A percentile compares a stretch with the other conserved stretches of the same genome.
phyloP scores from a whole-genome alignment of 2,329 filamentous ascomycete genomes.

The Fonsecaea multimorphosa region DNA sequence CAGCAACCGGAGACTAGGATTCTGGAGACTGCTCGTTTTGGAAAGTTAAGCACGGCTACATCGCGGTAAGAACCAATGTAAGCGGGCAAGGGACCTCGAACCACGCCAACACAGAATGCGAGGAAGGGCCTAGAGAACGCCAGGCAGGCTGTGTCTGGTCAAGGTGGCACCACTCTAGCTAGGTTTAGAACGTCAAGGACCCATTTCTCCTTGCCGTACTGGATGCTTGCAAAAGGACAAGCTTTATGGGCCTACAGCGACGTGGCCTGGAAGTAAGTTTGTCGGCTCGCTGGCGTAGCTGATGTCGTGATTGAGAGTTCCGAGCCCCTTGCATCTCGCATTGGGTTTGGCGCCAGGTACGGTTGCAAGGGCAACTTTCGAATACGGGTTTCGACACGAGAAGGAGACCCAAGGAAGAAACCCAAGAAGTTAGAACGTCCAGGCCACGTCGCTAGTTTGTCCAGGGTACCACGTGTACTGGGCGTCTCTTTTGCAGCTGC shows the following conservation, averaged over 20 bases:
- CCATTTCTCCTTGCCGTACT: slow-evolving; percentile 8
- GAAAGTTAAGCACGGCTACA: slow-evolving; percentile 20
- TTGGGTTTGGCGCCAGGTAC: slow-evolving; percentile 32
- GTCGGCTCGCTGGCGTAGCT: slow-evolving; percentile 11
- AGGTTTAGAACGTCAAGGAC: slow-evolving; percentile 10
- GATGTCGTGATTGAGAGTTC: slow-evolving; percentile 7
- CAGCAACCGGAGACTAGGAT: slow-evolving; percentile 14
- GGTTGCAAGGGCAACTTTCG: slow-evolving; percentile 25
- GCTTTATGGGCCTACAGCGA: slow-evolving; percentile 6
- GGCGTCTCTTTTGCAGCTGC: background rate
- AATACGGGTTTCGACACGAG: slow-evolving; percentile 15
- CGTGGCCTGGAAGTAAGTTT: slow-evolving; percentile 6
- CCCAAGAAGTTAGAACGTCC: no score
- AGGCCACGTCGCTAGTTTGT: slow-evolving; percentile 1
- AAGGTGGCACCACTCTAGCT: slow-evolving; percentile 19
- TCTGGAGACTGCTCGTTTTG: slow-evolving; percentile 12
- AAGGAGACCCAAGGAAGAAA: slow-evolving; percentile 16
- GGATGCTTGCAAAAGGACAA: slow-evolving; percentile 21
- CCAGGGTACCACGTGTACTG: slow-evolving; percentile 17
- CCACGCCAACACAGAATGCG: slow-evolving; percentile 7
- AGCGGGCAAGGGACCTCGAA: slow-evolving; percentile 14
- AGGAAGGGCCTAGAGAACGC: slow-evolving; percentile 22
- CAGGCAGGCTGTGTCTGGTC: slow-evolving; percentile 28
- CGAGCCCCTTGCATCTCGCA: slow-evolving; percentile 22
- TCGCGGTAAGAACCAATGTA: slow-evolving; percentile 19